Percentiles rank a stretch among this genome's conserved stretches.
These are phyloP conservation scores for Phialophora macrospora DNA, from an alignment of 2,329 filamentous ascomycete species.

Conservation along the genomic window DNA sequence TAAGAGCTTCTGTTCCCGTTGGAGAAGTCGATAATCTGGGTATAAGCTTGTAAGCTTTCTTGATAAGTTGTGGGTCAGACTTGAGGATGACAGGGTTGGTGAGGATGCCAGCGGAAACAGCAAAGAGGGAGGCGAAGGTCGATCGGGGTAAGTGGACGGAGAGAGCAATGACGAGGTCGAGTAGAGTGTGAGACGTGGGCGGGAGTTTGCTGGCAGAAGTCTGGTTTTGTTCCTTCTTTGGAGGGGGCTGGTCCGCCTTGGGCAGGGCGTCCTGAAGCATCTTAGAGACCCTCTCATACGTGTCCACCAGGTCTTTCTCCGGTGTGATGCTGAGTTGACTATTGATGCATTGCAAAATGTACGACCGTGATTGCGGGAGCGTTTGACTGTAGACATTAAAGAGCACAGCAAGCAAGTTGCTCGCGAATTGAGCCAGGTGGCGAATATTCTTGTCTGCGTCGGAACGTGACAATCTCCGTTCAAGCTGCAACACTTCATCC, in stretches of 20 bases:
- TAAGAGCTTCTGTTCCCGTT: constrained; percentile 74
- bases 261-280: constrained; percentile 77
- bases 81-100: constrained; percentile 65
- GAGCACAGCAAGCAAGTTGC: constrained; percentile 91
- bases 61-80: constrained; percentile 85
- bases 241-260: constrained; percentile 65
- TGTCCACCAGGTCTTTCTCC: constrained; percentile 77
- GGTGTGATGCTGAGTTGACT: constrained; percentile 89
- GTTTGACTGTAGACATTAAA: constrained; percentile 99
- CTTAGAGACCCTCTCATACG: constrained; percentile 82
- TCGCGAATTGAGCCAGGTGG: constrained; percentile 78
- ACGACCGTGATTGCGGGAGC: constrained; percentile 85
- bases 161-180: constrained; percentile 96
- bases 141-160: constrained; percentile 88
- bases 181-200: constrained; percentile 89
- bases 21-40: constrained; percentile 84
- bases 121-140: constrained; percentile 83
- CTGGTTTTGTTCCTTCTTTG: constrained; percentile 64
- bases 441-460: constrained; percentile 78
- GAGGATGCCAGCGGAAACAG: constrained; percentile 81
- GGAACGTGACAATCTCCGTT: constrained; percentile 76
- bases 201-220: constrained; percentile 74
- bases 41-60: constrained; percentile 98
- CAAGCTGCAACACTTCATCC: constrained; percentile 74
- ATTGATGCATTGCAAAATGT: constrained; percentile 93